Base-by-base conservation (phyloP, 2,329 filamentous ascomycete genomes). In the Pyrenophora seminiperda region DNA sequence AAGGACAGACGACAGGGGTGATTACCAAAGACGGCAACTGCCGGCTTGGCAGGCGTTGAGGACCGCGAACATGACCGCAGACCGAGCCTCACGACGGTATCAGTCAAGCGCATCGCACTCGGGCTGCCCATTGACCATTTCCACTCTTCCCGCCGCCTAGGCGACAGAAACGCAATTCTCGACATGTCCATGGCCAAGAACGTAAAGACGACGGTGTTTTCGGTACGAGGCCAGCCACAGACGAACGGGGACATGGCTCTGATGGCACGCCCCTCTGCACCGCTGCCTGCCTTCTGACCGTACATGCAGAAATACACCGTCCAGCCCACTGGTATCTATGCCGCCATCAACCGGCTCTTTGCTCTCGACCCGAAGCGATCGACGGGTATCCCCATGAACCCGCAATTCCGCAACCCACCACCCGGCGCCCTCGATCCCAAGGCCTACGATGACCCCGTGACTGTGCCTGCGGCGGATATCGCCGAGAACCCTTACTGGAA, bases 401-500 rank as follows among this genome's bases (percentile, higher is more conserved):
- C 91, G 32, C 87, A 92, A 79, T 97, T 84, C 83, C 92, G 94
- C 65, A 88, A 90, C 76, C 94, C 94, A 53, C 77, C 92, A 41
- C 94, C 89, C 7, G 91, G 89, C 59, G 81, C 79, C 61, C 79
- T 84, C 66, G 86, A 90, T 66, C 89, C 90, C 29, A 77, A 82
- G 49, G 75, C 75, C 52, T 94, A 93, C 78, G 84, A 89, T 73
- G 91, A 96, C 72, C 89, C 90, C 17, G 88, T 93, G 52, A 95
- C 90, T 11, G 52, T 88, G 0, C 91, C 91, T n/a, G 89, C 91
- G 2, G 90, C 83, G 61, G 91, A 96, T 73, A 86, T 96, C 65
- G 91, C 91, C 66, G 90, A 93, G 74, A 96, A 96, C 77, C 85
- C 91, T 30, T 96, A 97, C 80, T 99, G 91, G 91, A 95, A 96